Conservation (phyloP, 148 eudicot genomes). For the Heliosperma pusillum region DNA sequence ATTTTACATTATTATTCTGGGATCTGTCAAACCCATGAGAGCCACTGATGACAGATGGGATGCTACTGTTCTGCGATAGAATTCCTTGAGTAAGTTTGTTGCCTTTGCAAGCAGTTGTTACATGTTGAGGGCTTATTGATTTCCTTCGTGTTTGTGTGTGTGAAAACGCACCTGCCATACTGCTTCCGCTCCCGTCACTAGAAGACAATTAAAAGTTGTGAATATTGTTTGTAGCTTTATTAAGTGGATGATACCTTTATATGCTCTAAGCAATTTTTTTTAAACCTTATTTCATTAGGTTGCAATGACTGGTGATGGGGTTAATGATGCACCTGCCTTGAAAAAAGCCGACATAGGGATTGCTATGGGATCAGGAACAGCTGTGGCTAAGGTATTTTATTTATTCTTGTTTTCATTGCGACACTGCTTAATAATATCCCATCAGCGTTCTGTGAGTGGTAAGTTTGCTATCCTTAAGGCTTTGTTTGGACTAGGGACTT, state of each 20-base stretch:
- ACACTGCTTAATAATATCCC: not conserved
- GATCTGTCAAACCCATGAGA: not conserved
- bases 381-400: constrained; percentile 85
- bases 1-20: not conserved
- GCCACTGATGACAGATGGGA: not conserved
- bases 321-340: constrained; percentile 97
- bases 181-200: not conserved
- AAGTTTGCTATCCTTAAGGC: not conserved
- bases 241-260: not conserved
- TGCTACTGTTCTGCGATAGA: not conserved
- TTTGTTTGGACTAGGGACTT: too few relatives aligned
- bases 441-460: not conserved
- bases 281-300: constrained; percentile 43
- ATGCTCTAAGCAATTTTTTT: constrained; percentile 1
- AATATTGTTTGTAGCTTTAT: constrained; percentile 3
- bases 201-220: not conserved
- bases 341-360: constrained; percentile 98
- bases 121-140: not conserved
- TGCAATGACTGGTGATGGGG: constrained; percentile 99
- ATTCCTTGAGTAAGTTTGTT: not conserved
- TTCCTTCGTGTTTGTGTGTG: not conserved
- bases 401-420: not conserved
- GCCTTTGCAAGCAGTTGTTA: not conserved
- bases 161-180: not conserved
- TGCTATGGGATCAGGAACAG: constrained; percentile 99